Conservation (phyloP, 2,329 filamentous ascomycete genomes). For the Penicillium italicum region DNA sequence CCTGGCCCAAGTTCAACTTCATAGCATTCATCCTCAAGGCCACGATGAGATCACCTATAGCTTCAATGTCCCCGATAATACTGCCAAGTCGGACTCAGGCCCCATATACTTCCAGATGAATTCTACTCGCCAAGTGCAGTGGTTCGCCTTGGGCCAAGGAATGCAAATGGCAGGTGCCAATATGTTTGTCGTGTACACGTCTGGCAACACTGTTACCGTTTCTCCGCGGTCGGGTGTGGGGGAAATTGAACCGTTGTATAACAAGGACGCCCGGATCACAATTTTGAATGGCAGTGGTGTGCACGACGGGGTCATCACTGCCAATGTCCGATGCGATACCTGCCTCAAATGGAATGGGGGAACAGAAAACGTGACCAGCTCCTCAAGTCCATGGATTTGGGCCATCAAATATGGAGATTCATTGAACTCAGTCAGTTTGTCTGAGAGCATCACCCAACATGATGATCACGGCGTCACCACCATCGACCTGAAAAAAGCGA, state of each 20-base stretch:
- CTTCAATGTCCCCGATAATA: conserved; percentile 54
- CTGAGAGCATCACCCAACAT: conserved; percentile 21
- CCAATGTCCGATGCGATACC: conserved; percentile 51
- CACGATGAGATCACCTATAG: conserved; percentile 35
- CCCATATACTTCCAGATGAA: conserved; percentile 59
- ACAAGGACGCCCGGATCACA: conserved; percentile 45
- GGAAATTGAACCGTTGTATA: conserved; percentile 50
- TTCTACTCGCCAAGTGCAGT: conserved; percentile 52
- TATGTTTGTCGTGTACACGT: conserved; percentile 58
- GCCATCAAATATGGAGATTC: conserved; percentile 24
- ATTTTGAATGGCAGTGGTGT: conserved; percentile 60
- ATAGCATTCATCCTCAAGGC: conserved; percentile 11
- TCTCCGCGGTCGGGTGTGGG: conserved; percentile 53
- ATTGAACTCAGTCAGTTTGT: conserved; percentile 20
- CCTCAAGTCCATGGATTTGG: conserved; percentile 30
- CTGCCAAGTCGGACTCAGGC: conserved; percentile 49
- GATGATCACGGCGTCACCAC: conserved; percentile 21
- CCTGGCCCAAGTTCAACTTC: conserved; percentile 15
- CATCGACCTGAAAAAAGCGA: conserved; percentile 24
- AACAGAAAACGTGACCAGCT: conserved; percentile 13
- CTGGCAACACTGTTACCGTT: conserved; percentile 55
- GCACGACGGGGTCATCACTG: conserved; percentile 51
- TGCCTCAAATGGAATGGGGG: conserved; percentile 25
- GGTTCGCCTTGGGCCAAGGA: conserved; percentile 57
- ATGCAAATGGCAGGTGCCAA: conserved; percentile 52